Conservation (phyloP, 2,329 filamentous ascomycete species). For the Ramularia endophylla region DNA sequence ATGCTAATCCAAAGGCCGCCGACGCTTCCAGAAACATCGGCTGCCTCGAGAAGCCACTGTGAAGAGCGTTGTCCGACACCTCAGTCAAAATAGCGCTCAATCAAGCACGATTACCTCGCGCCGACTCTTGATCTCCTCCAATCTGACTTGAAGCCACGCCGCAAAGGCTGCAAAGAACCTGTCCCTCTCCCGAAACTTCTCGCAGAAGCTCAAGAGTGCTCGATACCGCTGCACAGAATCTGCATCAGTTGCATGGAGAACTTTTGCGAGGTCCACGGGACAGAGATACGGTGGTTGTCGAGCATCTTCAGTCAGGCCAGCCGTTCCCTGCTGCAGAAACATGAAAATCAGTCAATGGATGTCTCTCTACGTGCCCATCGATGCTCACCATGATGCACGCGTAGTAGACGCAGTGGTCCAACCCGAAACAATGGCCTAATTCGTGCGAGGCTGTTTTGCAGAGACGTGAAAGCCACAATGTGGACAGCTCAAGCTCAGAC, state of each 20-base stretch:
- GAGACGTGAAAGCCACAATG: constrained; percentile 53
- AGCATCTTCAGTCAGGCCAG: constrained; percentile 52
- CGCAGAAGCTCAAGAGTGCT: constrained; percentile 40
- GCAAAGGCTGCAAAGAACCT: constrained; percentile 44
- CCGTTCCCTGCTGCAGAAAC: constrained; percentile 58
- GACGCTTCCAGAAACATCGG: no score
- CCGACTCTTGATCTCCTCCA: not conserved
- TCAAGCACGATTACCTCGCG: no score
- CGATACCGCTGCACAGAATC: constrained; percentile 35
- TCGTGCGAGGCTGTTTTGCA: constrained; percentile 59
- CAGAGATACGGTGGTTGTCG: constrained; percentile 60
- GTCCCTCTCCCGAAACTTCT: constrained; percentile 31
- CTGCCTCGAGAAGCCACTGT: no score
- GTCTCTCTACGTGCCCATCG: no score
- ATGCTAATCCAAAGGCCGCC: no score
- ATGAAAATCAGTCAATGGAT: no score
- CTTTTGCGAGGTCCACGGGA: constrained; percentile 53
- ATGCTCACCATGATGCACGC: constrained; percentile 61
- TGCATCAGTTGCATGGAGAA: constrained; percentile 28
- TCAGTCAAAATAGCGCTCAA: no score
- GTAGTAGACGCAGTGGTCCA: constrained; percentile 61
- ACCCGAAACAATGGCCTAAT: constrained; percentile 61
- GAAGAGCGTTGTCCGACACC: no score
- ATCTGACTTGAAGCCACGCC: constrained; percentile 38
- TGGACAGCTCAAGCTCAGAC: constrained; percentile 12